Conservation (phyloP, 2,329 filamentous ascomycete genomes). For the Metarhizium sp. region DNA sequence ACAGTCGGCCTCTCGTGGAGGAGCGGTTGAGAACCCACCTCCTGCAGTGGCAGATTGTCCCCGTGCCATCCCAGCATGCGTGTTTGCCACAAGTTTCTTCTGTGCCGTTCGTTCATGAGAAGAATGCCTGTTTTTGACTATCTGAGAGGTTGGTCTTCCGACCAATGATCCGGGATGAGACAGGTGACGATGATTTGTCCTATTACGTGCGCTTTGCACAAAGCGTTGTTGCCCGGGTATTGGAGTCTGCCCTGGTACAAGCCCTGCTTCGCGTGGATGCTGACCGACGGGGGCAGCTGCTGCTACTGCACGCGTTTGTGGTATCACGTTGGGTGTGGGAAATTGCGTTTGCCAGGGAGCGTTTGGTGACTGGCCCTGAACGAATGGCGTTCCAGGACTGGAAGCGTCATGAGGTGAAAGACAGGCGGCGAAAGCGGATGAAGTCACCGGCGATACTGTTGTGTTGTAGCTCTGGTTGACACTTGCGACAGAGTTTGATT, state of each 20-base stretch:
- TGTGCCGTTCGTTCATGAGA: not conserved
- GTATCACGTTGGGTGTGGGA: no score
- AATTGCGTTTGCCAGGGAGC: not conserved
- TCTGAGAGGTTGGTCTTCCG: not conserved
- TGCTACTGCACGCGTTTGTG: no score
- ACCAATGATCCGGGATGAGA: not conserved
- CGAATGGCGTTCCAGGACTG: not conserved
- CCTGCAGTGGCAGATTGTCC: not conserved
- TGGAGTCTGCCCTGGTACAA: not conserved
- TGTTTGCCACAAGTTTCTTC: not conserved
- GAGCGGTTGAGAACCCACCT: no score
- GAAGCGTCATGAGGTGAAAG: not conserved
- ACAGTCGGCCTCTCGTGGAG: slow-evolving; percentile 21
- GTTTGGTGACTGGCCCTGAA: not conserved
- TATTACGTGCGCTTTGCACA: not conserved
- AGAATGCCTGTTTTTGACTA: not conserved
- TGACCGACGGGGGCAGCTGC: not conserved
- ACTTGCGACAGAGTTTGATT: not conserved
- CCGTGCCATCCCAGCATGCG: not conserved
- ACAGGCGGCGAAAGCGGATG: no score
- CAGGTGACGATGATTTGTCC: not conserved
- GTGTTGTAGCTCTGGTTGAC: no score
- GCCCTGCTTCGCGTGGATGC: not conserved
- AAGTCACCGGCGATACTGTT: no score
- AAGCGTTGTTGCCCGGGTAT: not conserved